These are phyloP conservation scores for Smittium culicis DNA, from an alignment of 371 early-diverging fungal genomes.

Conservation along the genomic window DNA sequence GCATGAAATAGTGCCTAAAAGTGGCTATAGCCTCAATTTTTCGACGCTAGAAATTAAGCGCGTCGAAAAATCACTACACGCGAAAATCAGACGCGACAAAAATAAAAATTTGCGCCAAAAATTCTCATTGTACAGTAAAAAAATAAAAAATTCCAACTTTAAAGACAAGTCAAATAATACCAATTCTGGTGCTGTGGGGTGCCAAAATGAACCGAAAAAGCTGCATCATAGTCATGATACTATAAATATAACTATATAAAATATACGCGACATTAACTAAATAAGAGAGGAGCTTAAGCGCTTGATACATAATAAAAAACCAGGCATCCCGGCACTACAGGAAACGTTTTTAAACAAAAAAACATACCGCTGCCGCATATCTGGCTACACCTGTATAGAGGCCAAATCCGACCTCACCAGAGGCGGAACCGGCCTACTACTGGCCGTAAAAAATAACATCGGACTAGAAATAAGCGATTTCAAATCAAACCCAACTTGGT, in stretches of 20 bases:
- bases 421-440: not conserved
- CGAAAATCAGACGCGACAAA: not conserved
- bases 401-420: not conserved
- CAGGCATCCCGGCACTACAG: not conserved
- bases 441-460: not conserved
- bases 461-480: slow-evolving; percentile 1
- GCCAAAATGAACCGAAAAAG: not conserved
- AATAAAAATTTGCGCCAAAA: not conserved
- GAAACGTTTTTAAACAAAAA: slow-evolving; percentile 7
- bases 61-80: not conserved
- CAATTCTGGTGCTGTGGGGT: not conserved
- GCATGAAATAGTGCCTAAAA: not conserved
- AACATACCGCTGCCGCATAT: slow-evolving; percentile 1
- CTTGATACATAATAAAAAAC: not conserved
- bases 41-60: not conserved
- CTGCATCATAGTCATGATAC: not conserved
- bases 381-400: slow-evolving; percentile 3
- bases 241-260: not conserved
- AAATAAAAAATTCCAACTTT: not conserved
- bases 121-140: not conserved
- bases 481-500: not conserved
- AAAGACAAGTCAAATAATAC: not conserved
- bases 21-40: not conserved
- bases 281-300: not conserved
- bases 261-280: not conserved